Evolutionary conservation across 2,329 filamentous ascomycete species (phyloP), one percentile per base, ranked within the genome.

Genomic region (Plenodomus biglobosus): DNA sequence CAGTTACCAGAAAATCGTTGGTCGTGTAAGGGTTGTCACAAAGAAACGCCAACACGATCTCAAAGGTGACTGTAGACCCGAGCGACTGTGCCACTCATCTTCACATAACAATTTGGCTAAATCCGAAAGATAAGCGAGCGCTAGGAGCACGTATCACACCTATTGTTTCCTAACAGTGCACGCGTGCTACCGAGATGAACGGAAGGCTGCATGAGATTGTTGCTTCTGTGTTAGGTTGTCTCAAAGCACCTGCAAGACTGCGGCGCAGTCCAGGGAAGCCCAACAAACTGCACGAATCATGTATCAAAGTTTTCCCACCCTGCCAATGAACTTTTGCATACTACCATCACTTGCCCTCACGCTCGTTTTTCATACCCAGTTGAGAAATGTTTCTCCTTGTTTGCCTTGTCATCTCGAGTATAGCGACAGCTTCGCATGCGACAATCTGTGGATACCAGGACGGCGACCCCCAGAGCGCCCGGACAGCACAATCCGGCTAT

Each of bases 391-490:
- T 44, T 30, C 32, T 42, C 13, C 32, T 38, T 6, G 21, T 7
- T 3, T 16, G n/a, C 38, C 16, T 46, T 19, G 27, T 52, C 22
- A 35, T 43, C 18, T 46, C 42, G 20, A 44, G 20, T 27, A 37
- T 42, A 46, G 43, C 39, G 51, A 43, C 44, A 51, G 21, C n/a
- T 34, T 43, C 38, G 21, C 22, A n/a, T 20, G 37, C 41, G 10
- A 44, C 38, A 22, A 58, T 47, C 17, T 59, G 56, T 40, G 56
- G 56, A 40, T 59, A 57, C 21, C 16, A 37, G 3, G 16, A 52
- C 27, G 54, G 56, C 19, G 27, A 57, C 41, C 44, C 51, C 10
- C 15, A 48, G 24, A 47, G 34, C 8, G 21, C 49, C 18, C 36
- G 46, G 27, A 21, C 21, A 40, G 46, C 46, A 30, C 20, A 27